A percentile compares a stretch with the other conserved stretches of the same genome.
Evolutionary conservation across 2,329 filamentous ascomycete genomes (phyloP).

Genomic region (Claviceps monticola): DNA sequence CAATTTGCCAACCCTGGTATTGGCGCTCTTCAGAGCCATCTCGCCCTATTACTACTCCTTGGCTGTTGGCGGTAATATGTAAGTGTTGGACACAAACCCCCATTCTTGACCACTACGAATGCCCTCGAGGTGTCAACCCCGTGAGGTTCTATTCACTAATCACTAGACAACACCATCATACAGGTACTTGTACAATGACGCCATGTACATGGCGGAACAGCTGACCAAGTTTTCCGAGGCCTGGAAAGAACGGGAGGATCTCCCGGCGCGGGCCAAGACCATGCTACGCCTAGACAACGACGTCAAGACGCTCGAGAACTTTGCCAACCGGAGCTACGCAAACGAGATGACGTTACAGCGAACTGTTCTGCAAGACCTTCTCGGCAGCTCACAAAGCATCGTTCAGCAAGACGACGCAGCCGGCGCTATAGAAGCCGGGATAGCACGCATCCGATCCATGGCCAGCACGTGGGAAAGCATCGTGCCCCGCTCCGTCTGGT

Average conservation of each 20-base stretch:
- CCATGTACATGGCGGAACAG: slow-evolving; percentile 46
- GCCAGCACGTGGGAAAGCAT: slow-evolving; percentile 44
- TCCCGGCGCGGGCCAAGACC: slow-evolving; percentile 33
- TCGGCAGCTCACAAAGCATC: slow-evolving; percentile 47
- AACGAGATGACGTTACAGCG: slow-evolving; percentile 48
- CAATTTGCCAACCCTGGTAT: slow-evolving; percentile 53
- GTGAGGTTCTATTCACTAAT: not conserved
- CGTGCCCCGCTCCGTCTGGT: slow-evolving; percentile 46
- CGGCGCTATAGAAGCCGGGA: slow-evolving; percentile 37
- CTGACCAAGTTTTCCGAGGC: slow-evolving; percentile 32
- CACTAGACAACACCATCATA: not conserved
- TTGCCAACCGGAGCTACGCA: slow-evolving; percentile 47
- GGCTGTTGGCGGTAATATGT: slow-evolving; percentile 51
- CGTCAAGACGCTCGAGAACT: slow-evolving; percentile 42
- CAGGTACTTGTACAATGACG: slow-evolving; percentile 55
- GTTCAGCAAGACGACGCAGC: slow-evolving; percentile 43
- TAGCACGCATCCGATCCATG: slow-evolving; percentile 36
- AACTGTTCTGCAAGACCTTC: slow-evolving; percentile 45
- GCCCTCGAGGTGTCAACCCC: too few relatives aligned
- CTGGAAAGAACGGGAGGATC: slow-evolving; percentile 41
- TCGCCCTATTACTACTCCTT: slow-evolving; percentile 60
- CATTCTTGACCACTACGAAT: not conserved
- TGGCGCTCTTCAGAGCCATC: slow-evolving; percentile 70
- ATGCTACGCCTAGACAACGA: slow-evolving; percentile 48
- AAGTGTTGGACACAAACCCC: slow-evolving; percentile 13